Base-by-base conservation (phyloP, 257 asterid genomes). In the Rhazya stricta region DNA sequence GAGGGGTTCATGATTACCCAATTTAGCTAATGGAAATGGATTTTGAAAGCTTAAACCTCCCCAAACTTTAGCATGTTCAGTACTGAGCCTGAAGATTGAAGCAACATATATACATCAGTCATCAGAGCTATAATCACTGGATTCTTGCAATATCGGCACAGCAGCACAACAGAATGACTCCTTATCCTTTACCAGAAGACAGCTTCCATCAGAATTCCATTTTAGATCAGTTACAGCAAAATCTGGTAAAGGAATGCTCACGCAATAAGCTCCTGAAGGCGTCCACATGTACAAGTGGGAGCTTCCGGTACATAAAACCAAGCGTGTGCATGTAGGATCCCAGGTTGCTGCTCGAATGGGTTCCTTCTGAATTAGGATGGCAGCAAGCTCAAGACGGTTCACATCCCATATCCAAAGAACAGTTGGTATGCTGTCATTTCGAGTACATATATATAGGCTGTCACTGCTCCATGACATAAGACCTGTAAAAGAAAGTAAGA, bases 401-500 rank as follows among this genome's bases (percentile, higher is more conserved):
- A 86, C 83, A 78, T 95, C 97, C 99, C 99, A 95, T 82, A 95
- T 82, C 99, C 99, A 95, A n/a, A 92, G 86, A 62, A 92, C 98
- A 4, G 90, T 82, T 45, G 98, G 98, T 93, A 94, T 90, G 88
- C 91, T 91, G 85, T 94, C 98, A 25, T 91, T 95, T 63, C 99
- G 96, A 25, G 96, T 92, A 78, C 97, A 95, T 79, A 92, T 83
- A 72, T 82, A 92, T 58, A 83, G 93, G 83, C 97, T 91, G 86
- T 95, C 92, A 11, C 81, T 79, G 90, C 99, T 95, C 99, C 99
- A 95, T 67, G 97, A 90, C 85, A 92, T 72, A 23, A 95, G 93
- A 48, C 98, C 99, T 95, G 90, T 67, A 78, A 74, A 29, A 32
- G 27, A 6, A 32, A 6, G 27, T n/a, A n/a, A 10, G 58, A 51